Evolutionary conservation across 75 land plant species (phyloP).

Genomic region (Ceratopteris richardii): DNA sequence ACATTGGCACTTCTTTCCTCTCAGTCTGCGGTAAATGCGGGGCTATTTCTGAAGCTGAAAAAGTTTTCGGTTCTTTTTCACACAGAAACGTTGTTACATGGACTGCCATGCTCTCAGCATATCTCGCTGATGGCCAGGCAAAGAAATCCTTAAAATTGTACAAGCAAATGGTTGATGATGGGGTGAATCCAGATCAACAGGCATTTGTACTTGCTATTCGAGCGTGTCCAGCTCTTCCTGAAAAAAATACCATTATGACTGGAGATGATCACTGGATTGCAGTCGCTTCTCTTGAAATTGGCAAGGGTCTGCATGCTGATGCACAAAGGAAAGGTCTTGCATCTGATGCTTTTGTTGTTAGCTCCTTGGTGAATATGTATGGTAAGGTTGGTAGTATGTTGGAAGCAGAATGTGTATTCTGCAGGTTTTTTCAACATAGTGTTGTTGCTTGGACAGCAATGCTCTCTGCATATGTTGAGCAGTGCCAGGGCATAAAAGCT

Average conservation of each 20-base stretch:
- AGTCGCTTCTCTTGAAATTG: background rate
- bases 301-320: constrained; percentile 4
- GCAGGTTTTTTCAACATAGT: constrained; percentile 4
- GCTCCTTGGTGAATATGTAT: constrained; percentile 11
- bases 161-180: background rate
- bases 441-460: constrained; percentile 29
- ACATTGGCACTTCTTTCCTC: constrained; percentile 1
- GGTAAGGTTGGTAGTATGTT: constrained; percentile 11
- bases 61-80: background rate
- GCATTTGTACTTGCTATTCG: background rate
- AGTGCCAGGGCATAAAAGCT: constrained; percentile 16
- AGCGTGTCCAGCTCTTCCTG: constrained; percentile 2
- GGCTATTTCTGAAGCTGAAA: background rate
- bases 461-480: constrained; percentile 26
- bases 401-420: constrained; percentile 14
- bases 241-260: background rate
- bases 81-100: constrained; percentile 9
- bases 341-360: constrained; percentile 12
- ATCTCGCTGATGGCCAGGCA: constrained; percentile 7
- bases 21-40: constrained; percentile 3
- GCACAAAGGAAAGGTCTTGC: constrained; percentile 4
- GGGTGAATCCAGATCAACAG: background rate
- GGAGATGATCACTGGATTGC: constrained; percentile 1
- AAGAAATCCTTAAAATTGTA: background rate
- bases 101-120: constrained; percentile 15